Percentiles rank a stretch among this genome's conserved stretches.
Conservation (phyloP, 768 basidiomycete species). For the Macrolepiota dolichaula region DNA sequence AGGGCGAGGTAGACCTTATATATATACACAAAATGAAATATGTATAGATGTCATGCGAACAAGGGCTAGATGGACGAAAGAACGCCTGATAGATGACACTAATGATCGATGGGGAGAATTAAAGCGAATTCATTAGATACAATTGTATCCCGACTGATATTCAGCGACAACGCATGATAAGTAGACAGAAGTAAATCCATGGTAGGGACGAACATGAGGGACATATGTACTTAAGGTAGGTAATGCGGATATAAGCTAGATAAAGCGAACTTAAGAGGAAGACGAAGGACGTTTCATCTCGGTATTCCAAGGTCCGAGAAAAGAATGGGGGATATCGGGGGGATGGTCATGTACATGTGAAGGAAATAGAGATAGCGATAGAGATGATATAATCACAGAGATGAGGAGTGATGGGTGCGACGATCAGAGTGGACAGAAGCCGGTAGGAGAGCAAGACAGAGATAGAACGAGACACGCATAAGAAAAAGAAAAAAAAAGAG, state of each 20-base stretch:
- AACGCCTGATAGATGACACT: not conserved
- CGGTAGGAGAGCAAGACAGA: not conserved
- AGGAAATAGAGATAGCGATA: constrained; percentile 19
- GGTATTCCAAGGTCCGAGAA: constrained; percentile 11
- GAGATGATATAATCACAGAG: constrained; percentile 15
- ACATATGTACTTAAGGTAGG: constrained; percentile 35
- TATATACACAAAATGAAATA: not conserved
- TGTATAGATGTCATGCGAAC: not conserved
- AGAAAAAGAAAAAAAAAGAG: no score
- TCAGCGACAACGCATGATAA: constrained; percentile 6
- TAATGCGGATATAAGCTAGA: constrained; percentile 42
- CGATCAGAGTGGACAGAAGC: constrained; percentile 17
- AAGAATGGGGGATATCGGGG: constrained; percentile 19
- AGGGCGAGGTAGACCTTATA: constrained; percentile 14
- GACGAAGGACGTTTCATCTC: constrained; percentile 9
- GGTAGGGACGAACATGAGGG: constrained; percentile 3
- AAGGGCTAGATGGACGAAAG: not conserved
- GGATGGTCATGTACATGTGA: constrained; percentile 14
- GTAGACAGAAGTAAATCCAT: constrained; percentile 8
- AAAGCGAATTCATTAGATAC: not conserved
- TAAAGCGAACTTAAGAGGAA: constrained; percentile 26
- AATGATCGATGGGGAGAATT: not conserved
- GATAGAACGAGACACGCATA: not conserved
- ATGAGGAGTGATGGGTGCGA: constrained; percentile 13
- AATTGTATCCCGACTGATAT: not conserved